Percentiles rank a stretch among this genome's conserved stretches.
These are phyloP conservation scores for Plenodomus tracheiphilus DNA, from an alignment of 2,329 filamentous ascomycete genomes.

Conservation along the genomic window DNA sequence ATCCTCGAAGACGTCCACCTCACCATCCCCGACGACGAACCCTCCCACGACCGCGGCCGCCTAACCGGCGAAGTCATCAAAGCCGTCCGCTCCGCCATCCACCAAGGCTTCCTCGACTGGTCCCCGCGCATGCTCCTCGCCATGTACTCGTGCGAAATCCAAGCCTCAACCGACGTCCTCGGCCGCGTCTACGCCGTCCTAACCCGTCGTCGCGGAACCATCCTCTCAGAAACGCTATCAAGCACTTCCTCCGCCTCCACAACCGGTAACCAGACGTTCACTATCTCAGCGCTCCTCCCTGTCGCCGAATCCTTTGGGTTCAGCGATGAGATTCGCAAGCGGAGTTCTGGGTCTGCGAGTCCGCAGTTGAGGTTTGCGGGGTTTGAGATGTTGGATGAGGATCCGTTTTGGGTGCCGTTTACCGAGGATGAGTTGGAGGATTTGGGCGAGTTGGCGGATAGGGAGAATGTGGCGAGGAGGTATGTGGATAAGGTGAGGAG, in stretches of 20 bases:
- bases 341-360: constrained; percentile 85
- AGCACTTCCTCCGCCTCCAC: constrained; percentile 96
- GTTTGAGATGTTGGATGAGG: constrained; percentile 90
- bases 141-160: constrained; percentile 98
- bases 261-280: constrained; percentile 92
- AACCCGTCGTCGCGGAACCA: constrained; percentile 86
- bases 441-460: constrained; percentile 88
- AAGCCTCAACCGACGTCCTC: constrained; percentile 92
- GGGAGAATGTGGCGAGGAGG: constrained; percentile 92
- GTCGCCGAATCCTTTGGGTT: constrained; percentile 97
- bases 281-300: constrained; percentile 82
- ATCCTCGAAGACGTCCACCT: constrained; percentile 80
- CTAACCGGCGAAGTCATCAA: constrained; percentile 94
- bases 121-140: constrained; percentile 91
- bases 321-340: constrained; percentile 92
- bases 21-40: constrained; percentile 54
- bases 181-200: constrained; percentile 96
- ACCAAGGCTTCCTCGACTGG: constrained; percentile 90
- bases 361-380: constrained; percentile 93
- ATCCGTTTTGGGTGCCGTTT: constrained; percentile 96
- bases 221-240: constrained; percentile 88
- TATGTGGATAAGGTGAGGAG: constrained; percentile 90
- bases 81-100: constrained; percentile 80
- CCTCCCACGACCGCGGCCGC: constrained; percentile 70
- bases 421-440: constrained; percentile 97